Evolutionary conservation across 225 moss, liverwort and hornwort genomes (phyloP).

Genomic region (Sphagnum tenellum): DNA sequence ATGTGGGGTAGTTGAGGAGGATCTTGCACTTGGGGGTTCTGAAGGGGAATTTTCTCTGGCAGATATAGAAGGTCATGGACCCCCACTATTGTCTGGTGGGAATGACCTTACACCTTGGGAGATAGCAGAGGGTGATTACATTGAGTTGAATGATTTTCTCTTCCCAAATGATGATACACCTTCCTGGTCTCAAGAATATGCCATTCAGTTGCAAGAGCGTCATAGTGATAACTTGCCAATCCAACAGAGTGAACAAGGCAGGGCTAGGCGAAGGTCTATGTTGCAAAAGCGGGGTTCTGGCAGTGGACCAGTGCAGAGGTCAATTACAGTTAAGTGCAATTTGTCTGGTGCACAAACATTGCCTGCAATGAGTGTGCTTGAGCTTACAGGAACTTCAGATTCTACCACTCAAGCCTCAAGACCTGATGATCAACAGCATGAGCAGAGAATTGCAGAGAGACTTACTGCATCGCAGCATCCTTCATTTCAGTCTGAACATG

Average conservation of each 20-base stretch:
- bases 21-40: too few species aligned
- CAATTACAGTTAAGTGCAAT: too few species aligned
- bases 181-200: background rate
- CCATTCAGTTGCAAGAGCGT: slow-evolving; percentile 24
- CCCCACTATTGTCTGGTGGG: background rate
- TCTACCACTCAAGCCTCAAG: too few species aligned
- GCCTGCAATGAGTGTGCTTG: too few species aligned
- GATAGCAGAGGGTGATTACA: slow-evolving; percentile 16
- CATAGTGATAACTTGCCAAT: slow-evolving; percentile 4
- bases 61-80: background rate
- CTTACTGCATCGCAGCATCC: too few species aligned
- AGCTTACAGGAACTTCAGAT: too few species aligned
- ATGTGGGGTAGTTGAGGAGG: background rate
- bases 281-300: slow-evolving; percentile 1
- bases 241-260: slow-evolving; percentile 28
- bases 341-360: too few species aligned
- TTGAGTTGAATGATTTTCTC: slow-evolving; percentile 37
- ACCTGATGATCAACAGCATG: too few species aligned
- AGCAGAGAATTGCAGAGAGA: too few species aligned
- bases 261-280: slow-evolving; percentile 25
- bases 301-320: background rate
- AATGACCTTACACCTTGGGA: background rate
- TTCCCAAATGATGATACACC: background rate
- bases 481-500: too few species aligned
- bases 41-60: background rate